Evolutionary conservation across 1,284 basidiomycete species (phyloP).

Genomic region (Leccinum laetum): DNA sequence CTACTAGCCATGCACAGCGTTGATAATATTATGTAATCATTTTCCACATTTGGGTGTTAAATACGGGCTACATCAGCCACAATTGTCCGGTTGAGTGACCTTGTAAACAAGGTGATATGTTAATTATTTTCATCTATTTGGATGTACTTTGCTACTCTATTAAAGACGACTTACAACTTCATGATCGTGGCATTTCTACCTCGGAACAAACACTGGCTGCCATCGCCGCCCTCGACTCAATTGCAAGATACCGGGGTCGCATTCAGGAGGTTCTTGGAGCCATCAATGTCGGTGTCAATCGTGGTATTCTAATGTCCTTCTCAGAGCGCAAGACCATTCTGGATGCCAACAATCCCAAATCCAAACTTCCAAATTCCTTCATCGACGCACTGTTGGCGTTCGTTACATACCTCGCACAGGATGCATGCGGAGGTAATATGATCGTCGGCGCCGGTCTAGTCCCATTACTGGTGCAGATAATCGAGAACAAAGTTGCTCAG

Average conservation of each 20-base stretch:
- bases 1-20: no score
- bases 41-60: no score
- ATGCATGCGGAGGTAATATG: slow-evolving; percentile 87
- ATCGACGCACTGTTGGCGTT: slow-evolving; percentile 88
- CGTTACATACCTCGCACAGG: slow-evolving; percentile 85
- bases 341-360: slow-evolving; percentile 34
- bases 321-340: slow-evolving; percentile 47
- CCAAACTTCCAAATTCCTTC: slow-evolving; percentile 74
- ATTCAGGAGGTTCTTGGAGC: slow-evolving; percentile 88
- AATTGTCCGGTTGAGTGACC: no score
- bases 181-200: slow-evolving; percentile 49
- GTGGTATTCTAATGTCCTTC: slow-evolving; percentile 90
- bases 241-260: slow-evolving; percentile 83
- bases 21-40: no score
- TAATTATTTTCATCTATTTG: no score
- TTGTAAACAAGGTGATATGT: no score
- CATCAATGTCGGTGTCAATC: slow-evolving; percentile 96
- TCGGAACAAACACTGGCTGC: slow-evolving; percentile 76
- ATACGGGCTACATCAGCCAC: no score
- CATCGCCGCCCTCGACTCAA: slow-evolving; percentile 87
- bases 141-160: no score
- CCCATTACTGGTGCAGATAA: slow-evolving; percentile 85
- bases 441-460: slow-evolving; percentile 89
- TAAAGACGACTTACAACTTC: no score
- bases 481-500: slow-evolving; percentile 72